Conservation (phyloP, 306 rosid genomes). For the Dicorynia guianensis region DNA sequence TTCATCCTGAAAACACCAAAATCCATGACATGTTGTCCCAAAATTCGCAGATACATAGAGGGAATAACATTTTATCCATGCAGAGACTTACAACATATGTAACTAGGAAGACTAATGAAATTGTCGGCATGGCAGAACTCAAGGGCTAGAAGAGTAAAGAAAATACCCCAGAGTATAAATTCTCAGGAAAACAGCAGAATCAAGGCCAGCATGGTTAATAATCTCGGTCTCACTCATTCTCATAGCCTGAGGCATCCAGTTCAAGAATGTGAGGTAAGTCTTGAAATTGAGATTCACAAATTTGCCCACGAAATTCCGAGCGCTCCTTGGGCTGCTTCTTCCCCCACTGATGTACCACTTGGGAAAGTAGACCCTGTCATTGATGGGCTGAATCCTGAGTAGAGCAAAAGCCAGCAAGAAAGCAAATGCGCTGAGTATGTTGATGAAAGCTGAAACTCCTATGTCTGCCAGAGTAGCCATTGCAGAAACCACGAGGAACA, state of each 20-base stretch:
- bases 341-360: constrained; percentile 83
- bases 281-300: constrained; percentile 81
- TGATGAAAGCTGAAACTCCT: constrained; percentile 89
- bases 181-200: constrained; percentile 95
- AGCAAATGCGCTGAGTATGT: constrained; percentile 75
- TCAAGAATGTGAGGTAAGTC: constrained; percentile 84
- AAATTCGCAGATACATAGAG: not conserved
- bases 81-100: not conserved
- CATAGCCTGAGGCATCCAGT: constrained; percentile 97
- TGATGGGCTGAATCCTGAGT: constrained; percentile 85
- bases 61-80: constrained; percentile 8
- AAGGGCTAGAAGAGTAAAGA: constrained; percentile 25
- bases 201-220: constrained; percentile 90
- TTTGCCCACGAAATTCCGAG: constrained; percentile 74
- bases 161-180: constrained; percentile 86
- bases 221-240: constrained; percentile 84
- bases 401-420: constrained; percentile 89
- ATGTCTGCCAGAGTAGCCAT: constrained; percentile 90
- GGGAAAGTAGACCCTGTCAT: constrained; percentile 93
- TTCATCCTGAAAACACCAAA: not conserved
- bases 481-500: constrained; percentile 37
- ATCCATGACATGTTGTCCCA: not conserved
- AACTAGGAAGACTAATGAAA: constrained; percentile 8
- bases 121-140: not conserved
- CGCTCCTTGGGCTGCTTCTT: constrained; percentile 73